Conservation (phyloP, 2,329 filamentous ascomycete species). For the Aspergillus sp. region DNA sequence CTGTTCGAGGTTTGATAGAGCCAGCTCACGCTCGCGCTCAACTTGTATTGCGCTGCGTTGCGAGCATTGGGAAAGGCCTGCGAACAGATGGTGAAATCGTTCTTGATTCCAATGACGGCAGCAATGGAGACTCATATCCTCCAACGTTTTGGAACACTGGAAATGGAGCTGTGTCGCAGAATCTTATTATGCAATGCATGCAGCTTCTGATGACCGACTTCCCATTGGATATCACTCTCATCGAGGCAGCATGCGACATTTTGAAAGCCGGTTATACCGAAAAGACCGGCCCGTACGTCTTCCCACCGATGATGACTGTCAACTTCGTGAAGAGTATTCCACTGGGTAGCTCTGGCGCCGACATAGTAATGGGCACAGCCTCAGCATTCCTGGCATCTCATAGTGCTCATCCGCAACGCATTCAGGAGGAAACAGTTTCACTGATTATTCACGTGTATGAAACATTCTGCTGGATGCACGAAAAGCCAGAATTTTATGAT, state of each 20-base stretch:
- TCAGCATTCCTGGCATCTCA: slow-evolving; percentile 43
- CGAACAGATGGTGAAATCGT: slow-evolving; percentile 31
- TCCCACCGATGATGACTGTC: slow-evolving; percentile 36
- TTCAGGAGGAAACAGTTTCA: slow-evolving; percentile 28
- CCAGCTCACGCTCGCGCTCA: slow-evolving; percentile 26
- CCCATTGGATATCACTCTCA: slow-evolving; percentile 35
- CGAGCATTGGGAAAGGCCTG: slow-evolving; percentile 38
- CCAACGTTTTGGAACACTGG: slow-evolving; percentile 35
- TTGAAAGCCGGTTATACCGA: slow-evolving; percentile 44
- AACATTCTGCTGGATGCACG: slow-evolving; percentile 32
- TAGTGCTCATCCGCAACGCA: slow-evolving; percentile 26
- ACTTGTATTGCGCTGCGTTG: slow-evolving; percentile 34
- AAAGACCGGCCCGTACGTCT: slow-evolving; percentile 38
- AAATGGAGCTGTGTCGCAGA: slow-evolving; percentile 25
- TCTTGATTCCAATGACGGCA: slow-evolving; percentile 25
- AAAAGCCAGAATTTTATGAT: slow-evolving; percentile 31
- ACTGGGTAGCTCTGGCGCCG: slow-evolving; percentile 34
- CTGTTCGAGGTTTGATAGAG: slow-evolving; percentile 25
- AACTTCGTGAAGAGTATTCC: slow-evolving; percentile 39
- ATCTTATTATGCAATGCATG: slow-evolving; percentile 36
- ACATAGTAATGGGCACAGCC: slow-evolving; percentile 42
- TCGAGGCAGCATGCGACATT: slow-evolving; percentile 43
- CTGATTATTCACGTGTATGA: slow-evolving; percentile 37
- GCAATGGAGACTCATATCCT: slow-evolving; percentile 22
- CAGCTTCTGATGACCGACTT: slow-evolving; percentile 36